Conservation (phyloP, 176 grass and related monocot genomes). For the Pharus latifolius region DNA sequence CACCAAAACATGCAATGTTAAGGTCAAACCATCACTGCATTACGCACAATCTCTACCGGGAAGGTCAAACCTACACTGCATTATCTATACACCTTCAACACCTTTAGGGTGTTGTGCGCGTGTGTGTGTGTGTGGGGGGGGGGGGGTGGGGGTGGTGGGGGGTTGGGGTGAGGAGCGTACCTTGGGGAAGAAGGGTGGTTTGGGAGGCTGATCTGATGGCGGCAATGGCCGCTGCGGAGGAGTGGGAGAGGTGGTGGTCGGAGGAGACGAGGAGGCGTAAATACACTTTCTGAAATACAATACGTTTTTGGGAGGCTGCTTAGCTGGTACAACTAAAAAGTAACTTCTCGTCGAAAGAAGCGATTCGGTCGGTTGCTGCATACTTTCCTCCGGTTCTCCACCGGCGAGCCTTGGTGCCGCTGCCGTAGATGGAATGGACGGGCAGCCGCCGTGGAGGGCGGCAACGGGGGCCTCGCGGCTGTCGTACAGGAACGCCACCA, state of each 20-base stretch:
- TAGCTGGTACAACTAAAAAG: too few species aligned
- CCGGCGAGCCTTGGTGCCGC: conserved; percentile 7
- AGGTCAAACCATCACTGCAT: not conserved
- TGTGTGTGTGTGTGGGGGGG: too few species aligned
- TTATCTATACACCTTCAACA: too few species aligned
- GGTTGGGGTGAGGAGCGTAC: too few species aligned
- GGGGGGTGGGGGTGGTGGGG: too few species aligned
- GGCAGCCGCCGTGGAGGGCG: conserved; percentile 23
- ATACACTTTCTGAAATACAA: too few species aligned
- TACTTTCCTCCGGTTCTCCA: not conserved
- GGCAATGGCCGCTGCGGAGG: conserved; percentile 13
- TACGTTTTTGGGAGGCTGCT: too few species aligned
- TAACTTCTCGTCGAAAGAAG: too few species aligned
- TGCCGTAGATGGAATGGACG: conserved; percentile 27
- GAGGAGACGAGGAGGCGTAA: not conserved
- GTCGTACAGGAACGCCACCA: conserved; percentile 47
- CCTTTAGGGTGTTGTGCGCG: too few species aligned
- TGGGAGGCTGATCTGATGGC: conserved; percentile 34
- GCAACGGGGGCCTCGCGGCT: conserved; percentile 8
- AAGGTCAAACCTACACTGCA: not conserved
- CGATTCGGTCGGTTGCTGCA: conserved; percentile 1
- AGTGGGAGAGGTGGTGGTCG: conserved; percentile 16
- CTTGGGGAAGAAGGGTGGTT: conserved; percentile 11
- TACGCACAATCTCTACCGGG: not conserved
- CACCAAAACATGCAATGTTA: not conserved